Evolutionary conservation across 2,329 filamentous ascomycete genomes (phyloP).

Genomic region (Reticulascus tulasneorum): DNA sequence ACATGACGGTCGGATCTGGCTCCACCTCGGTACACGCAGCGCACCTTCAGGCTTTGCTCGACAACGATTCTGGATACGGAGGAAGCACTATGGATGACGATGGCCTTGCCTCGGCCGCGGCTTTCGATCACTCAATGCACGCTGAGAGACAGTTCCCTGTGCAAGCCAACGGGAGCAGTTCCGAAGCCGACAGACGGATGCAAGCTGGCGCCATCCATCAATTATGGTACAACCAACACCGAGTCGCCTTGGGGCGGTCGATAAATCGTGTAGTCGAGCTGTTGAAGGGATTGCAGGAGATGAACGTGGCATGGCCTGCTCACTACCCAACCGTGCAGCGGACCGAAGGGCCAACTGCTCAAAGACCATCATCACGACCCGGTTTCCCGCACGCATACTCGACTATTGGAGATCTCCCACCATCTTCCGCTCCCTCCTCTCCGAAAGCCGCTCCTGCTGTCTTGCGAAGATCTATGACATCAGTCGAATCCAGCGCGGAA

Average conservation of each 20-base stretch:
- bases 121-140: slow-evolving; percentile 21
- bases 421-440: slow-evolving; percentile 28
- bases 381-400: slow-evolving; percentile 62
- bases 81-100: slow-evolving; percentile 69
- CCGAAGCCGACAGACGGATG: slow-evolving; percentile 40
- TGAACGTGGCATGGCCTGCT: slow-evolving; percentile 89
- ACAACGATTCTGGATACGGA: slow-evolving; percentile 88
- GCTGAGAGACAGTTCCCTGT: slow-evolving; percentile 14
- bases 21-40: slow-evolving; percentile 77
- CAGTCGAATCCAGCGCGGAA: slow-evolving; percentile 45
- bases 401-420: slow-evolving; percentile 44
- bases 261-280: slow-evolving; percentile 85
- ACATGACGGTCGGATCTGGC: slow-evolving; percentile 85
- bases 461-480: slow-evolving; percentile 71
- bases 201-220: slow-evolving; percentile 86
- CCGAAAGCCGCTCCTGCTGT: slow-evolving; percentile 47
- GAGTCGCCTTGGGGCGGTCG: slow-evolving; percentile 77
- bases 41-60: slow-evolving; percentile 74
- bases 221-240: slow-evolving; percentile 91
- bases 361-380: slow-evolving; percentile 52
- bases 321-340: slow-evolving; percentile 86
- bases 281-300: slow-evolving; percentile 77
- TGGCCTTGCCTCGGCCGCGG: slow-evolving; percentile 30
- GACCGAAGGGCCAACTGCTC: slow-evolving; percentile 39
- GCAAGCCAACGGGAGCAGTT: slow-evolving; percentile 25